A percentile compares a stretch with the other conserved stretches of the same genome.
Evolutionary conservation across 805 yeast genomes (phyloP).

Genomic region (Brettanomyces custersianus): DNA sequence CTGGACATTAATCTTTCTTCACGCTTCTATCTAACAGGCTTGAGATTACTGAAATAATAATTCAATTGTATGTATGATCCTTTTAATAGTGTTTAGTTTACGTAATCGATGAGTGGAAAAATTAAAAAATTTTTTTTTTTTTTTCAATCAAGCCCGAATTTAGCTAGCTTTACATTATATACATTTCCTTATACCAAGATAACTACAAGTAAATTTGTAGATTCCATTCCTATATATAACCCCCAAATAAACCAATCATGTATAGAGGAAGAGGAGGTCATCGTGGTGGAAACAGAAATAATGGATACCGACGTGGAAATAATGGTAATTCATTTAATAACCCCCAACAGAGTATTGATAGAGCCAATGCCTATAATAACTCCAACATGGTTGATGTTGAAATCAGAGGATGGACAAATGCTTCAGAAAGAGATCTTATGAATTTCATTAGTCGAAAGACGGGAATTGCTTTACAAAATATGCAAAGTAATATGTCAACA

Average conservation of each 20-base stretch:
- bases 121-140: no score
- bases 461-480: constrained; percentile 42
- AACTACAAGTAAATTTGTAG: no score
- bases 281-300: constrained; percentile 13
- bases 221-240: no score
- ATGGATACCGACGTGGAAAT: constrained; percentile 14
- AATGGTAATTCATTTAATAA: constrained; percentile 8
- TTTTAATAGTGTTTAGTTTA: no score
- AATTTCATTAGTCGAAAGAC: constrained; percentile 64
- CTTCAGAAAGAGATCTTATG: constrained; percentile 57
- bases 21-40: no score
- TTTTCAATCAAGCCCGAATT: no score
- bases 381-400: constrained; percentile 43
- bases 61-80: no score
- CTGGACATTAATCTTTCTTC: no score
- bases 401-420: constrained; percentile 77
- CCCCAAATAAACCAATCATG: constrained; percentile 10
- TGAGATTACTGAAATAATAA: no score
- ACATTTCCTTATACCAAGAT: background rate
- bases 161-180: no score
- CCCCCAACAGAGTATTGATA: constrained; percentile 10
- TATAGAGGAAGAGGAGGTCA: constrained; percentile 25
- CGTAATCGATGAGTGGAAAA: no score
- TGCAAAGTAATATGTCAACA: constrained; percentile 32
- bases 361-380: constrained; percentile 14